Conservation (phyloP, 2,329 filamentous ascomycete species). For the Achaetomium macrosporum region DNA sequence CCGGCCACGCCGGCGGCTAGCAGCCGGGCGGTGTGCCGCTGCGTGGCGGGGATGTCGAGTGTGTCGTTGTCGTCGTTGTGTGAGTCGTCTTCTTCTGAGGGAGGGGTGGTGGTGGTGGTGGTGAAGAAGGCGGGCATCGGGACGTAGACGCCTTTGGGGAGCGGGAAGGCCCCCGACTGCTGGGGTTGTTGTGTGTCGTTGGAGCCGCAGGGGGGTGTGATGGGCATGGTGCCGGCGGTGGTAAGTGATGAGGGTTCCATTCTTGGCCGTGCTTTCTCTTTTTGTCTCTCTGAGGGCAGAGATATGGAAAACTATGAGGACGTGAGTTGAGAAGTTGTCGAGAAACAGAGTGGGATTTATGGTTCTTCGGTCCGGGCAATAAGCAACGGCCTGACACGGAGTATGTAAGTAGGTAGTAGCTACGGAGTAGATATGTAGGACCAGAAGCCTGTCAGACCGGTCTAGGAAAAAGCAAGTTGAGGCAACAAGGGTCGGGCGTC, state of each 20-base stretch:
- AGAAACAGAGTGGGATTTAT: background rate
- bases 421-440: too few relatives aligned
- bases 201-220: conserved; percentile 1
- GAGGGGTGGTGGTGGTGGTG: conserved; percentile 27
- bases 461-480: background rate
- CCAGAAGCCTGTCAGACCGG: background rate
- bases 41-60: conserved; percentile 44
- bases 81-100: background rate
- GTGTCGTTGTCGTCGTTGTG: conserved; percentile 32
- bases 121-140: conserved; percentile 54
- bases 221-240: background rate
- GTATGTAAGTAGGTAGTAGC: too few relatives aligned
- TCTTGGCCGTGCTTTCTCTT: background rate
- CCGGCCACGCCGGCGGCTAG: conserved; percentile 54
- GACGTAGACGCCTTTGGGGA: conserved; percentile 42
- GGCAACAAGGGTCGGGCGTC: background rate
- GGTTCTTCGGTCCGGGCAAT: background rate
- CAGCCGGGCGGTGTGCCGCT: conserved; percentile 48
- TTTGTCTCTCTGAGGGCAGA: background rate
- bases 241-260: conserved; percentile 1
- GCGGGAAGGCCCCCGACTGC: background rate
- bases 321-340: background rate
- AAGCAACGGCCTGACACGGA: background rate
- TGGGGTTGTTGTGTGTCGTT: conserved; percentile 1
- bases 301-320: background rate